Evolutionary conservation across 2,329 filamentous ascomycete genomes (phyloP).

Genomic region (Monosporascus sp.): DNA sequence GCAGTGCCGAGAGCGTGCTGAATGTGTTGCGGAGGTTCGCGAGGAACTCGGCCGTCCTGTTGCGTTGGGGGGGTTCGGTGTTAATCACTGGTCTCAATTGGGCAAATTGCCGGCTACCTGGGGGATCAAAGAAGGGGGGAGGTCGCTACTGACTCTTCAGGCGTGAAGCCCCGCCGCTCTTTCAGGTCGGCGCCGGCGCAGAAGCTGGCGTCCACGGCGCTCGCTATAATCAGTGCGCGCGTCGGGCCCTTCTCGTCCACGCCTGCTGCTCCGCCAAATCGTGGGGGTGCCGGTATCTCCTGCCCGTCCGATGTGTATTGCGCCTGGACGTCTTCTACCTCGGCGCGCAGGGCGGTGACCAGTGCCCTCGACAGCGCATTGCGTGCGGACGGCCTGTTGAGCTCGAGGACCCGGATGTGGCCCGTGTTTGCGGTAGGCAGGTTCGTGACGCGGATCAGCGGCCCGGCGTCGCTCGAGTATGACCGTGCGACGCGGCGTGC

Average conservation of each 20-base stretch:
- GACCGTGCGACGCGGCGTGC: constrained; percentile 15
- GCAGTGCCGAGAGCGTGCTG: constrained; percentile 64
- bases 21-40: constrained; percentile 71
- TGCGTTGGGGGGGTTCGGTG: constrained; percentile 2
- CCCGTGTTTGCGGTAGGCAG: constrained; percentile 74
- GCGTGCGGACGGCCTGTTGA: constrained; percentile 78
- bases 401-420: constrained; percentile 79
- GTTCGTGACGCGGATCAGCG: constrained; percentile 65
- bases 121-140: background rate
- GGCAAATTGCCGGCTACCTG: background rate
- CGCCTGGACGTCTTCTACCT: constrained; percentile 66
- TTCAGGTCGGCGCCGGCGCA: constrained; percentile 95
- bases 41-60: constrained; percentile 76
- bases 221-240: constrained; percentile 76
- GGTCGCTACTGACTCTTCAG: constrained; percentile 60
- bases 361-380: constrained; percentile 86
- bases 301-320: constrained; percentile 54
- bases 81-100: constrained; percentile 10
- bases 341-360: constrained; percentile 62
- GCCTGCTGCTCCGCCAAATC: constrained; percentile 41
- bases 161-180: constrained; percentile 71
- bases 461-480: constrained; percentile 41
- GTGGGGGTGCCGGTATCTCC: constrained; percentile 37
- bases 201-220: constrained; percentile 80
- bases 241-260: constrained; percentile 53